These are phyloP conservation scores for Penicillium palitans DNA, from an alignment of 2,329 filamentous ascomycete genomes.

Conservation along the genomic window DNA sequence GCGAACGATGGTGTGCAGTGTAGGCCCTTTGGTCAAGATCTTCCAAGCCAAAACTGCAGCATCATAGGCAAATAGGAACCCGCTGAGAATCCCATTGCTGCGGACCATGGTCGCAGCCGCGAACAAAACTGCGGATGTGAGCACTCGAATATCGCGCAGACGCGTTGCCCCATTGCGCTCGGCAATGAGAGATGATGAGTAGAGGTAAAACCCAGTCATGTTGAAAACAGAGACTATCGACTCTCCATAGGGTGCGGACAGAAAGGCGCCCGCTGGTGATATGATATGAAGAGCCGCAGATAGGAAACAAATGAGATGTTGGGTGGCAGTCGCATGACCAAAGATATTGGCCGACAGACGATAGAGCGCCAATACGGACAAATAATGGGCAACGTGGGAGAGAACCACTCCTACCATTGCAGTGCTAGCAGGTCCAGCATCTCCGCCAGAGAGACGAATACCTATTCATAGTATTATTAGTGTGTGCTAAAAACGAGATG, in stretches of 20 bases:
- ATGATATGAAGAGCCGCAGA: constrained; percentile 75
- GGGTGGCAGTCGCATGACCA: constrained; percentile 31
- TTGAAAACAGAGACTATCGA: constrained; percentile 75
- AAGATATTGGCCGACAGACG: constrained; percentile 62
- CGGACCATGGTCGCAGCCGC: constrained; percentile 72
- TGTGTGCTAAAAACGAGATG: not conserved
- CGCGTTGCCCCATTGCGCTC: constrained; percentile 28
- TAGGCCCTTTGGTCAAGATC: constrained; percentile 42
- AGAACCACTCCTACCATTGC: constrained; percentile 62
- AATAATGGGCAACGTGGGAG: constrained; percentile 72
- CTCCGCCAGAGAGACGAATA: constrained; percentile 23
- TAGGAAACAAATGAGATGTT: constrained; percentile 52
- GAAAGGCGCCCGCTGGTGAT: constrained; percentile 84
- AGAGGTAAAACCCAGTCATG: constrained; percentile 70
- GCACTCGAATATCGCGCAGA: constrained; percentile 50
- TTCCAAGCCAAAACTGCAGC: constrained; percentile 46
- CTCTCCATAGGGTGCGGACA: constrained; percentile 84
- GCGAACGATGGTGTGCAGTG: constrained; percentile 49
- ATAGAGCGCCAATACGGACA: constrained; percentile 73
- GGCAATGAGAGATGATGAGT: constrained; percentile 52
- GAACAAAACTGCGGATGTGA: constrained; percentile 68
- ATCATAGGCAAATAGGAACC: constrained; percentile 71
- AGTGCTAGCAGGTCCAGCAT: constrained; percentile 24
- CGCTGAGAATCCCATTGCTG: constrained; percentile 84
- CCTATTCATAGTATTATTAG: constrained; percentile 21